Conservation (phyloP, 2,329 filamentous ascomycete genomes). For the Trichoderma guizhouense region DNA sequence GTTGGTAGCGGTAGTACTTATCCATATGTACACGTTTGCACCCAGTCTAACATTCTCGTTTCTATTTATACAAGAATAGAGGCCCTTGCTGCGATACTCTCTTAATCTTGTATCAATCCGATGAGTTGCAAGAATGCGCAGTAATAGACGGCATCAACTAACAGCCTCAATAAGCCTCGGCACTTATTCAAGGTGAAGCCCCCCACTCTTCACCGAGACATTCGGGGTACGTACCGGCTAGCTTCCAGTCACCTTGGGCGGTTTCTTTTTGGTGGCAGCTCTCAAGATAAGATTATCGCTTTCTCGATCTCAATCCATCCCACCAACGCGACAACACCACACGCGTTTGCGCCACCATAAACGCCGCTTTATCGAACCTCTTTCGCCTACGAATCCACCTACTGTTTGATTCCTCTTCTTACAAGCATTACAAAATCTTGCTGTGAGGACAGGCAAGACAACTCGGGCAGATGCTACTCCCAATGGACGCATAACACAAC, state of each 20-base stretch:
- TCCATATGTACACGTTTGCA: neutral
- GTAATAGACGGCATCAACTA: neutral
- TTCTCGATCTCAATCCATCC: neutral
- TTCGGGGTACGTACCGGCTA: neutral
- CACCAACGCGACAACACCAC: constrained; percentile 10
- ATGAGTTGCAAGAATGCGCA: neutral
- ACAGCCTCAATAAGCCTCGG: neutral
- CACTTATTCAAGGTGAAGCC: neutral
- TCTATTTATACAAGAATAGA: neutral
- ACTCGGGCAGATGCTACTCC: neutral
- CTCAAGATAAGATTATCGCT: neutral
- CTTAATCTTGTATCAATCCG: neutral
- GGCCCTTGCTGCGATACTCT: neutral
- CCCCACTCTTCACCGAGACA: neutral
- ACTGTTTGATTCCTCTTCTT: neutral
- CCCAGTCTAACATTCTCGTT: neutral
- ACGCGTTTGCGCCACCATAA: constrained; percentile 4
- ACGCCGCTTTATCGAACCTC: neutral
- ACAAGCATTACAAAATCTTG: neutral
- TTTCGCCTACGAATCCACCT: neutral
- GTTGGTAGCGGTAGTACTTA: neutral
- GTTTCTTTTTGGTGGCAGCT: neutral
- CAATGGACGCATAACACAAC: neutral
- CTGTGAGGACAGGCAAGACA: neutral
- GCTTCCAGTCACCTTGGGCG: neutral